Conservation (phyloP, 768 basidiomycete species). For the Chiua virens region DNA sequence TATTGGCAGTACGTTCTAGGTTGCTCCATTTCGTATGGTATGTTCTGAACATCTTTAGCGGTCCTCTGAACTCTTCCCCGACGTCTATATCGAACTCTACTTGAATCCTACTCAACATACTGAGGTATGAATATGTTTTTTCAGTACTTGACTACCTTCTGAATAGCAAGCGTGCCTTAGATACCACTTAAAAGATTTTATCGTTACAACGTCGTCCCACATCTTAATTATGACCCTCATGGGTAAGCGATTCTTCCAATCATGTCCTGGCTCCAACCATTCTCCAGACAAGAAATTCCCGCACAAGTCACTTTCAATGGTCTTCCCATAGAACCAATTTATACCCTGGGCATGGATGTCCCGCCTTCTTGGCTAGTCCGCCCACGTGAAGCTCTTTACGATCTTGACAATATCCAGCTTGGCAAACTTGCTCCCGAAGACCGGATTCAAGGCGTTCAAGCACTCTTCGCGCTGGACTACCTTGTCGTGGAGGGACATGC, state of each 20-base stretch:
- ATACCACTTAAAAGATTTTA: constrained; percentile 93
- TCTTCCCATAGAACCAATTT: constrained; percentile 84
- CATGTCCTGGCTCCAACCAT: not conserved
- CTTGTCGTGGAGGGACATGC: constrained; percentile 95
- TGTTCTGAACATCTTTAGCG: constrained; percentile 11
- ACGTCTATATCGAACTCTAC: constrained; percentile 71
- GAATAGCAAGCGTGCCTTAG: constrained; percentile 36
- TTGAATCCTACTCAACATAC: constrained; percentile 66
- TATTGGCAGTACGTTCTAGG: constrained; percentile 60
- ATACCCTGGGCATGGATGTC: constrained; percentile 92
- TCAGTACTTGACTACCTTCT: not conserved
- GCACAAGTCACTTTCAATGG: constrained; percentile 63
- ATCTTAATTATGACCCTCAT: constrained; percentile 59
- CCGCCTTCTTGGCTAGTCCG: constrained; percentile 92
- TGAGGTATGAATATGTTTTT: constrained; percentile 52
- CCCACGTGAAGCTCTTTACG: constrained; percentile 83
- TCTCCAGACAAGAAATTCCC: constrained; percentile 54
- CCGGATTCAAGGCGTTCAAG: constrained; percentile 55
- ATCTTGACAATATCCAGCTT: constrained; percentile 94
- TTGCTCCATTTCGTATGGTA: not conserved
- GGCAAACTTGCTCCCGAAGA: constrained; percentile 60
- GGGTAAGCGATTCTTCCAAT: constrained; percentile 46
- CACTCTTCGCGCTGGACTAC: constrained; percentile 85
- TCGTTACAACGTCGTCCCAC: constrained; percentile 64
- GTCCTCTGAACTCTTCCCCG: constrained; percentile 48